Base-by-base conservation (phyloP, 2,329 filamentous ascomycete species). In the Clarireedia monteithiana region DNA sequence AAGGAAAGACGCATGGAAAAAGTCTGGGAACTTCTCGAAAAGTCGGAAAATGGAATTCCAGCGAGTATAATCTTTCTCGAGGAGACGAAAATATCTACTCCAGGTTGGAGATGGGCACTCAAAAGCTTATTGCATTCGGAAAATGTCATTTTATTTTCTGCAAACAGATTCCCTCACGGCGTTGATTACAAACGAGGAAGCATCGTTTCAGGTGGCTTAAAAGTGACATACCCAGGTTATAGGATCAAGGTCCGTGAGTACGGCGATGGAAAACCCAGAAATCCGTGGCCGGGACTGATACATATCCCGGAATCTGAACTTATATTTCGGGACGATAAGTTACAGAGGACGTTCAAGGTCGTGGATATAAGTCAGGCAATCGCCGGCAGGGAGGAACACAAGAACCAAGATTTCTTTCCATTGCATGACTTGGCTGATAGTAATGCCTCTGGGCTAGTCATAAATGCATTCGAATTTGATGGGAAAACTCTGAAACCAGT, bases 31-130 rank as follows among this genome's bases (percentile, higher is more conserved):
- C 10, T 45, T 15, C n/a, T 52, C 1, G 39, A 26, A 23, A 14
- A 27, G 9, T 44, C 15, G 20, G 39, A 52, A n/a, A 27, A 39
- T 6, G 50, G 47, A 2, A 48, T 55, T 27, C 30, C 48, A 6
- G n/a, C n/a, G 5, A 5, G 14, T 2, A 14, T 52, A 1, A 51
- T 53, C 5, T 57, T 50, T n/a, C 42, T 55, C 14, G 39, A 54
- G 27, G 53, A 54, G 27, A 24, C 7, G 6, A 50, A 50, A 39
- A 30, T 58, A 2, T 17, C 48, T 4, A 39, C 44, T 17, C 52
- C 53, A 4, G 67, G 66, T 1, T 69, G 63, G 62, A 57, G 64
- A 44, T 69, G 68, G 66, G 67, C 66, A 4, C 64, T 66, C 14
- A 27, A 48, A 27, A 54, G 46, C 17, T 50, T 60, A 10, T 34